phyloP scores from a whole-genome alignment of 345 rosid genomes.

The Carallia brachiata region DNA sequence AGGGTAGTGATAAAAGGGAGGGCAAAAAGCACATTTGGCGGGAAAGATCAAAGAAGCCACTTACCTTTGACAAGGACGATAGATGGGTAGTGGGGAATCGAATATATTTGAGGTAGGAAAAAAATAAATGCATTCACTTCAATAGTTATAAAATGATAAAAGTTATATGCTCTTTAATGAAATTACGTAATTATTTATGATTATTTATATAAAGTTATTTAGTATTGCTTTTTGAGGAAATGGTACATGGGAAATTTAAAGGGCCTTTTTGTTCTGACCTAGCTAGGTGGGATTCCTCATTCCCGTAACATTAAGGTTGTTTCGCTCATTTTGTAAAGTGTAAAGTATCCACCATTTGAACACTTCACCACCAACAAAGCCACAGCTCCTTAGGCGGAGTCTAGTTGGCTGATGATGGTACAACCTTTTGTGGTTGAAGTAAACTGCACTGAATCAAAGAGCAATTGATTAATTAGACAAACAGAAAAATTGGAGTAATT shows the following conservation, averaged over 20 bases:
- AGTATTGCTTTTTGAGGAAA: constrained; percentile 1
- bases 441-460: neutral
- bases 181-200: too few species aligned
- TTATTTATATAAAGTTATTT: too few species aligned
- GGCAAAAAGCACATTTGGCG: constrained; percentile 32
- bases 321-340: constrained; percentile 13
- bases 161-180: too few species aligned
- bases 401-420: too few species aligned
- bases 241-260: constrained; percentile 30
- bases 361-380: too few species aligned
- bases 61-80: constrained; percentile 19
- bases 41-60: constrained; percentile 30
- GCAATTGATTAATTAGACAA: neutral
- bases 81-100: neutral
- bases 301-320: constrained; percentile 21
- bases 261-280: constrained; percentile 16
- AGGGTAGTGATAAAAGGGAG: constrained; percentile 2
- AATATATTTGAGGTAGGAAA: constrained; percentile 18
- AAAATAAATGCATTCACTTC: too few species aligned
- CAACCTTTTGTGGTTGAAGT: too few species aligned
- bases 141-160: too few species aligned
- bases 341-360: neutral
- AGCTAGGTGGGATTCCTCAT: neutral
- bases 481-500: neutral
- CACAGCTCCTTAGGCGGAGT: too few species aligned